phyloP scores from a whole-genome alignment of 2,329 filamentous ascomycete genomes.

The Emericellopsis atlantica region DNA sequence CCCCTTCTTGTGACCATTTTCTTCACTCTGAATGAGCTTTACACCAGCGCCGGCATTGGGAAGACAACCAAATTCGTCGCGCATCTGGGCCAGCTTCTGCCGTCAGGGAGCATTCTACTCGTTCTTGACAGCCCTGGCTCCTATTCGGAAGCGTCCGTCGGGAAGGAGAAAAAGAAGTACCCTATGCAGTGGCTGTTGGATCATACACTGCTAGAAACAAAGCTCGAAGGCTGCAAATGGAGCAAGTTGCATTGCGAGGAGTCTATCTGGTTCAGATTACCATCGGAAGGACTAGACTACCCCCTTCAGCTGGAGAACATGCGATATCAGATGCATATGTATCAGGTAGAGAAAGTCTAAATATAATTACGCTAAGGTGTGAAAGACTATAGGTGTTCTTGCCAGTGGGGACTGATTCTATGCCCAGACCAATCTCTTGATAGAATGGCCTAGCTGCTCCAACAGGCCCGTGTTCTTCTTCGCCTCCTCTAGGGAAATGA shows the following conservation, averaged over 20 bases:
- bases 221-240: conserved; percentile 42
- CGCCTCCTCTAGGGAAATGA: conserved; percentile 76
- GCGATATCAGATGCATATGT: conserved; percentile 87
- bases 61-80: conserved; percentile 69
- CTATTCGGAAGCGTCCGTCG: conserved; percentile 72
- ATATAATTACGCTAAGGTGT: not conserved
- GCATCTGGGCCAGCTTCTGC: conserved; percentile 45
- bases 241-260: conserved; percentile 63
- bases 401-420: conserved; percentile 9
- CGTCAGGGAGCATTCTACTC: conserved; percentile 54
- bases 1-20: conserved; percentile 63
- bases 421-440: conserved; percentile 91
- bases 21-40: conserved; percentile 94
- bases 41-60: conserved; percentile 58
- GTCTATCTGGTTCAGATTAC: conserved; percentile 72
- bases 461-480: conserved; percentile 76
- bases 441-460: conserved; percentile 75
- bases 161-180: conserved; percentile 53
- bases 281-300: conserved; percentile 51
- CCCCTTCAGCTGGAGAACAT: conserved; percentile 86
- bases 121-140: conserved; percentile 90
- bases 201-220: conserved; percentile 52
- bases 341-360: conserved; percentile 24
- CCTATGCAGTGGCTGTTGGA: conserved; percentile 92
- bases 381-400: conserved; percentile 5